Conservation (phyloP, 2,329 filamentous ascomycete genomes). For the Claviceps spartinae region DNA sequence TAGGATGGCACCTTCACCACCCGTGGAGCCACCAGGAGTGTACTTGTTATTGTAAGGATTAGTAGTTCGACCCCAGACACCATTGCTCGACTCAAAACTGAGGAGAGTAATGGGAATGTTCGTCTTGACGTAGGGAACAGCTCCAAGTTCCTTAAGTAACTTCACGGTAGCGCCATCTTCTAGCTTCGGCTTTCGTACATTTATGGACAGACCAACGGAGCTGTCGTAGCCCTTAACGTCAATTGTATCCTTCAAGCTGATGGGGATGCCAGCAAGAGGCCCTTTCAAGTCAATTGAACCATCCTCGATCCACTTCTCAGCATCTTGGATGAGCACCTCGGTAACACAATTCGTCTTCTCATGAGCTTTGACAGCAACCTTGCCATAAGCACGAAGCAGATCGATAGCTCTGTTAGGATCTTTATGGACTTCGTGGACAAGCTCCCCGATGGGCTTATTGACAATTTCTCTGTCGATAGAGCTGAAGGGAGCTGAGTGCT, state of each 20-base stretch:
- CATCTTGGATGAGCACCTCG: slow-evolving; percentile 67
- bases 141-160: slow-evolving; percentile 75
- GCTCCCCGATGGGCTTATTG: slow-evolving; percentile 58
- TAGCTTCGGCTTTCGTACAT: slow-evolving; percentile 50
- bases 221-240: slow-evolving; percentile 73
- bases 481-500: slow-evolving; percentile 55
- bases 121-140: slow-evolving; percentile 86
- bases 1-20: slow-evolving; percentile 69
- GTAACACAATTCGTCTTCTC: slow-evolving; percentile 81
- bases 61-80: slow-evolving; percentile 66
- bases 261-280: slow-evolving; percentile 72
- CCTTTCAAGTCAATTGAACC: slow-evolving; percentile 58
- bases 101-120: slow-evolving; percentile 77
- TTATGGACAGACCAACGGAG: slow-evolving; percentile 65
- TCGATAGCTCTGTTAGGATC: slow-evolving; percentile 51
- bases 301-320: slow-evolving; percentile 55
- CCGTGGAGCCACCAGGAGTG: slow-evolving; percentile 80
- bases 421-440: slow-evolving; percentile 68
- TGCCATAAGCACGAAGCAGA: slow-evolving; percentile 75
- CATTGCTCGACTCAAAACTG: slow-evolving; percentile 68
- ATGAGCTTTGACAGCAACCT: slow-evolving; percentile 72
- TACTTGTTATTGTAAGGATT: slow-evolving; percentile 80
- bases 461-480: slow-evolving; percentile 53
- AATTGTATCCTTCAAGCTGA: slow-evolving; percentile 72
- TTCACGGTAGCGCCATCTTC: slow-evolving; percentile 61